phyloP scores from a whole-genome alignment of 176 grass and related monocot genomes.

The Zoysia japonica region DNA sequence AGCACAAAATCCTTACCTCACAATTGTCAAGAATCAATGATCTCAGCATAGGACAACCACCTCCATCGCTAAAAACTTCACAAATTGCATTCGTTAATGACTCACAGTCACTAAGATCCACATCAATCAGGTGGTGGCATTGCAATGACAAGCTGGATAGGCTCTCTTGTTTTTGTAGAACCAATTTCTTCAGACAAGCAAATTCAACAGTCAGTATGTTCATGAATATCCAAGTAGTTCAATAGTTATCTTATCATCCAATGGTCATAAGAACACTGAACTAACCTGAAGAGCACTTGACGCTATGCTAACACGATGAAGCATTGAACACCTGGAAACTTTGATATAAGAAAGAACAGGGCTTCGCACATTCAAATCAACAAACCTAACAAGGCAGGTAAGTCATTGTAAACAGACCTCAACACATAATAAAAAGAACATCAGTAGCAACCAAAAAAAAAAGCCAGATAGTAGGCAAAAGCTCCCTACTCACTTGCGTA shows the following conservation, averaged over 20 bases:
- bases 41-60: conserved; percentile 83
- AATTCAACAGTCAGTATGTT: conserved; percentile 25
- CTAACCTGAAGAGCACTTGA: conserved; percentile 77
- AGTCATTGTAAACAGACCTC: conserved; percentile 16
- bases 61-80: conserved; percentile 89
- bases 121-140: conserved; percentile 81
- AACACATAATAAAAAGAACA: background rate
- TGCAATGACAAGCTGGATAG: conserved; percentile 74
- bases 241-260: background rate
- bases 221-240: background rate
- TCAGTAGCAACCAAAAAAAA: conserved; percentile 38
- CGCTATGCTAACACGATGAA: conserved; percentile 77
- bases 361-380: conserved; percentile 84
- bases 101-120: conserved; percentile 94
- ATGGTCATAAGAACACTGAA: conserved; percentile 30
- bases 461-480: conserved; percentile 9
- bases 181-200: conserved; percentile 75
- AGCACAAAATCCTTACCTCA: conserved; percentile 51
- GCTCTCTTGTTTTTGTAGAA: conserved; percentile 96
- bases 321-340: conserved; percentile 93
- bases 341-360: conserved; percentile 89
- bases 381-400: conserved; percentile 64
- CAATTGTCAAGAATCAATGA: conserved; percentile 98
- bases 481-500: conserved; percentile 72
- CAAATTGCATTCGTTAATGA: conserved; percentile 87